Base-by-base conservation (phyloP, 768 basidiomycete species). In the Scleroderma citrinum region DNA sequence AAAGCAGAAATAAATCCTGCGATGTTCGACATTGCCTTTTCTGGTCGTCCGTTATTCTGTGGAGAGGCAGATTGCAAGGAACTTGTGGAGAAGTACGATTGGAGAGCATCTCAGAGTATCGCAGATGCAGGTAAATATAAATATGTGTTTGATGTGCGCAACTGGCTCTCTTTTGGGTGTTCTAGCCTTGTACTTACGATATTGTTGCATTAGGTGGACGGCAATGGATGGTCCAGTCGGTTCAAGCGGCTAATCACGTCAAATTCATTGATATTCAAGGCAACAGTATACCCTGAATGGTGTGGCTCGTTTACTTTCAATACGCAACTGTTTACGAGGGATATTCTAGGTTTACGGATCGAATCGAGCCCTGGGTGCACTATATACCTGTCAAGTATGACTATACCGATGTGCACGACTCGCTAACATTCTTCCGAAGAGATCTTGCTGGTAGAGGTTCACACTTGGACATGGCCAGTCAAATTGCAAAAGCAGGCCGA, bases 231-330 rank as follows among this genome's bases (percentile, higher is more conserved):
- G 80, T 80, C 78, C 6, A 71, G 75, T 29, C 71, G 81, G 3
- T 85, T 83, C 59, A 79, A 81, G 52, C 67, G 80, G 5, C 65
- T 83, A 4, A 71, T 83, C n/a, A 77, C 76, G 1, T 71, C 76
- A 8, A 80, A 80, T 24, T 71, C 81, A 3, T 60, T 81, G 3
- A 72, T 83, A 3, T 75, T 85, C 68, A 83, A 83, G 56, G 71
- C 78, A 32, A 83, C 81, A 1, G 74, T 83, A 49, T 83, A 81
- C 60, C 76, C 0, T 2, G 83, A 83, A 67, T 84, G 83, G 83
- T 78, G 58, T 11, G 46, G 45, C 39, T 20, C 42, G 14, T 17
- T 32, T 83, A 87, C 60, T 6, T 64, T 87, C 3, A 77, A 83
- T 14, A 14, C 62, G 85, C 85, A 32, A 7, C 8, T 23, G 24